Conservation (phyloP, 805 yeast species). For the Yamadazyma akitaensis region DNA sequence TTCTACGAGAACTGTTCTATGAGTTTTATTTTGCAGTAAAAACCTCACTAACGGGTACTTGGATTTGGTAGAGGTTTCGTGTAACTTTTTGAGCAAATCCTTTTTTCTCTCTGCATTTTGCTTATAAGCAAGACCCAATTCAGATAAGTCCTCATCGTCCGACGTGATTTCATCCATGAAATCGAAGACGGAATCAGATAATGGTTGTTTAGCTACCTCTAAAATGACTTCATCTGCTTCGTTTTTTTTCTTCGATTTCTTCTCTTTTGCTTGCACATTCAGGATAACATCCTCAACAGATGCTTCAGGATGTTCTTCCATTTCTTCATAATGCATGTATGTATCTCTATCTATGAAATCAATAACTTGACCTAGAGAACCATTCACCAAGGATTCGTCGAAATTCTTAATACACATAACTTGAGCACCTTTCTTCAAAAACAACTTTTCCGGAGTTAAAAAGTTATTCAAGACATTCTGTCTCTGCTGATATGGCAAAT, state of each 20-base stretch:
- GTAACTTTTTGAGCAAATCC: conserved; percentile 39
- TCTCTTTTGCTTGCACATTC: conserved; percentile 7
- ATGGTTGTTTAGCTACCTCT: conserved; percentile 10
- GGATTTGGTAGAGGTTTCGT: conserved; percentile 43
- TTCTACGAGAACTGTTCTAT: conserved; percentile 72
- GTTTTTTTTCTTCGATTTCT: conserved; percentile 15
- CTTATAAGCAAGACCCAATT: conserved; percentile 13
- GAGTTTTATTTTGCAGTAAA: conserved; percentile 60
- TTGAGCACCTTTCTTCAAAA: conserved; percentile 68
- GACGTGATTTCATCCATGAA: conserved; percentile 30
- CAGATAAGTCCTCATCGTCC: conserved; percentile 6
- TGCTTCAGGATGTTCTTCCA: conserved; percentile 19
- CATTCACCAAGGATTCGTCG: conserved; percentile 71
- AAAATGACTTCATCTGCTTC: conserved; percentile 14
- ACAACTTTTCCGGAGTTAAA: conserved; percentile 56
- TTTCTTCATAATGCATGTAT: conserved; percentile 24
- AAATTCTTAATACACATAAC: conserved; percentile 80
- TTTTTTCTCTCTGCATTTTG: conserved; percentile 47
- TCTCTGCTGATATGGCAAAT: conserved; percentile 39
- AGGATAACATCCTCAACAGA: conserved; percentile 19
- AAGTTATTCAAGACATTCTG: conserved; percentile 51
- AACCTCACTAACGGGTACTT: conserved; percentile 77
- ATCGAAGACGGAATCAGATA: conserved; percentile 48
- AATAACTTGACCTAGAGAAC: conserved; percentile 68
- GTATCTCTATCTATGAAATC: conserved; percentile 48